These are phyloP conservation scores for Casuarina equisetifolia DNA, from an alignment of 306 rosid species.

Conservation along the genomic window DNA sequence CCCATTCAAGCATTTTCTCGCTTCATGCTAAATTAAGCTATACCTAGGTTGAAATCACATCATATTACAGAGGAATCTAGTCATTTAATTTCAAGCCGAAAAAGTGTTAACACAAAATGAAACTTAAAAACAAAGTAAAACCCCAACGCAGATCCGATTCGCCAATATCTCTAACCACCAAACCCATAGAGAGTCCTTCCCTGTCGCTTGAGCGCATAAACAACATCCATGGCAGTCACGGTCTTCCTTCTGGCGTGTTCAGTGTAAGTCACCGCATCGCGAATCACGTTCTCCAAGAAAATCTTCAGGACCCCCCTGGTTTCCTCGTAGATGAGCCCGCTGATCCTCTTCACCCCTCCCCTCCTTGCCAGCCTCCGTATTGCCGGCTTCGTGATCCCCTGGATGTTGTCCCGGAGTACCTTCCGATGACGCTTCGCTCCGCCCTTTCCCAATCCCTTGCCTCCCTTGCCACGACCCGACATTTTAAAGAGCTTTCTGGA, in stretches of 20 bases:
- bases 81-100: background rate
- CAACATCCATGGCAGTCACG: slow-evolving; percentile 42
- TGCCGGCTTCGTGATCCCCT: slow-evolving; percentile 44
- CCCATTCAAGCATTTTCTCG: too few species aligned
- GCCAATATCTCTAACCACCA: slow-evolving; percentile 21
- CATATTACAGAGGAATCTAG: too few species aligned
- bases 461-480: slow-evolving; percentile 46
- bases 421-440: slow-evolving; percentile 42
- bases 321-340: slow-evolving; percentile 39
- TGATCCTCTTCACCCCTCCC: slow-evolving; percentile 41
- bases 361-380: slow-evolving; percentile 34
- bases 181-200: slow-evolving; percentile 36
- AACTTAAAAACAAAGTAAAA: background rate
- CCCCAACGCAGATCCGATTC: background rate
- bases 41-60: too few species aligned
- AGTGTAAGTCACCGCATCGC: slow-evolving; percentile 32
- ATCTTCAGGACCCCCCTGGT: slow-evolving; percentile 36
- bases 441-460: slow-evolving; percentile 42
- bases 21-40: too few species aligned
- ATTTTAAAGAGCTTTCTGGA: background rate
- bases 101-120: background rate
- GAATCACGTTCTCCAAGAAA: slow-evolving; percentile 35
- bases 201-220: slow-evolving; percentile 38
- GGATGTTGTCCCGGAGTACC: slow-evolving; percentile 40
- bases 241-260: slow-evolving; percentile 36